Base-by-base conservation (phyloP, 306 rosid species). In the Abrus pulchellus region DNA sequence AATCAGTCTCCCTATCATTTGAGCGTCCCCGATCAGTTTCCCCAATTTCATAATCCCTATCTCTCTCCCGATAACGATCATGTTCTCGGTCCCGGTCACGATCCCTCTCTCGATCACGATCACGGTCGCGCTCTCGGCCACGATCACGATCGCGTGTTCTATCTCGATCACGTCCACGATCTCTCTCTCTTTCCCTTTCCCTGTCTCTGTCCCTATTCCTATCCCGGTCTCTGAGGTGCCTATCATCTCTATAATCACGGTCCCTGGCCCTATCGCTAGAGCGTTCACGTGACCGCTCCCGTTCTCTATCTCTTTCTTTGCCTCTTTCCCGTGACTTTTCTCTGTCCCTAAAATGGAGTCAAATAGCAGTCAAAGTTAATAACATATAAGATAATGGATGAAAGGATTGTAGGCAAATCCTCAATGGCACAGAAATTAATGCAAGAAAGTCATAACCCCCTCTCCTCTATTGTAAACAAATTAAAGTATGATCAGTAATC, bases 201-300 rank as follows among this genome's bases (percentile, higher is more conserved):
- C 90, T 90, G 2, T 88, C 96, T 59, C 73, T 85, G 64, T 86
- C 88, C 75, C 83, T 72, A 20, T 59, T 62, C 68, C 93, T 96
- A 66, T 96, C 98, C 40, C 99, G 90, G 74, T 96, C 99, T 85
- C 94, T 89, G 84, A 90, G 97, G 84, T 90, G 98, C 57, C 92
- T 88, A 40, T 96, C 99, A 80, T 96, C 99, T 74, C 92, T 88
- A 62, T 88, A 83, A 49, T 96, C 99, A 60, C 94, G 98, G 78
- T 91, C 97, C 86, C 91, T 86, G 62, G 75, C 81, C 78, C 92
- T 96, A 54, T 93, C 98, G 65, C 82, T 92, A 75, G 97, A 89
- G 11, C 83, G 92, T 62, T 95, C 98, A 5, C 76, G 88, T 0
- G 99, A 93, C 47, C 79, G 87, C 87, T 89, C 97, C 13, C 73